Evolutionary conservation across 1,284 basidiomycete species (phyloP).

Genomic region (Trametes hirsuta): DNA sequence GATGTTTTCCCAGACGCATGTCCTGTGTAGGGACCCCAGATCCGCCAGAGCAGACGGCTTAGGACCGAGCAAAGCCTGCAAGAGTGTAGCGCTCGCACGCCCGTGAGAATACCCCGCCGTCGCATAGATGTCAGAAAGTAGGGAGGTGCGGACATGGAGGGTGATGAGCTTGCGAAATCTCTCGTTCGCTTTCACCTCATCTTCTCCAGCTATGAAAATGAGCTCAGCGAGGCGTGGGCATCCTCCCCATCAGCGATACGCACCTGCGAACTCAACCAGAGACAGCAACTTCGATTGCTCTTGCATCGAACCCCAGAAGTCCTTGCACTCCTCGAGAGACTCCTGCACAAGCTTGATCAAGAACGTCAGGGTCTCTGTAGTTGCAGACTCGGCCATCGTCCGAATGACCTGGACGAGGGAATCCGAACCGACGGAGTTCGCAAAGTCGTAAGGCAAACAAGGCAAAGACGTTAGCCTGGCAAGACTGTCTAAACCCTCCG

Average conservation of each 20-base stretch:
- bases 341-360: conserved; percentile 74
- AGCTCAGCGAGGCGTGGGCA: background rate
- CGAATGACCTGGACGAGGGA: conserved; percentile 89
- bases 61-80: conserved; percentile 74
- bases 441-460: conserved; percentile 90
- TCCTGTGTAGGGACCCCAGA: conserved; percentile 85
- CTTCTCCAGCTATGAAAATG: conserved; percentile 41
- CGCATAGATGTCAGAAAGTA: conserved; percentile 89
- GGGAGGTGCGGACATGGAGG: conserved; percentile 78
- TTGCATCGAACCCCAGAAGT: conserved; percentile 67
- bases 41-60: conserved; percentile 71
- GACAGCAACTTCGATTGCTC: conserved; percentile 63
- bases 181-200: conserved; percentile 58
- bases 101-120: conserved; percentile 87
- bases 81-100: conserved; percentile 73
- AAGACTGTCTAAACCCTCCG: conserved; percentile 78
- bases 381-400: conserved; percentile 86
- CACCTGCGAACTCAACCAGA: conserved; percentile 60
- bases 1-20: conserved; percentile 86
- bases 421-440: conserved; percentile 79
- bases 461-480: conserved; percentile 82
- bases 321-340: conserved; percentile 71
- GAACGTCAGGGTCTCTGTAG: conserved; percentile 75
- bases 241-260: conserved; percentile 7
- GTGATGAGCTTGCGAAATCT: conserved; percentile 80